These are phyloP conservation scores for Fusarium musae DNA, from an alignment of 2,329 filamentous ascomycete species.

Conservation along the genomic window DNA sequence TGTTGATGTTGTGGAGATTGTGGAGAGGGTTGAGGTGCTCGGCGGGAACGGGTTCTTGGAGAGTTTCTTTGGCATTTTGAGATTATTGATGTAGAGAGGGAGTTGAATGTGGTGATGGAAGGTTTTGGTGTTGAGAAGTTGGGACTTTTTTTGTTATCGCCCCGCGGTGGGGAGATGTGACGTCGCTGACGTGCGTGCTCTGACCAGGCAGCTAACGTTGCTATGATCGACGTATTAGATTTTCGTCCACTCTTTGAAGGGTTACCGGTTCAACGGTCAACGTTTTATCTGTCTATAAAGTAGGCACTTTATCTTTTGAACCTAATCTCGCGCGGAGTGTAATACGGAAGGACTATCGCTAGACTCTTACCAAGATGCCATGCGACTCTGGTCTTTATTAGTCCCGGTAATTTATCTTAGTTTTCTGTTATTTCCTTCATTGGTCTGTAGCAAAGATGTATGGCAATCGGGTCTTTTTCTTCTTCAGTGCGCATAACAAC, in stretches of 20 bases:
- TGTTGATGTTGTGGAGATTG: constrained; percentile 48
- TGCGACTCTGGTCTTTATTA: too few species aligned
- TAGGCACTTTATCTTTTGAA: neutral
- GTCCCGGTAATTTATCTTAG: fast-evolving
- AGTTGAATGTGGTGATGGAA: neutral
- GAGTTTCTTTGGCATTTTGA: constrained; percentile 49
- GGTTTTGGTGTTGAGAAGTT: constrained; percentile 16
- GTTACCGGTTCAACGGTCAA: neutral
- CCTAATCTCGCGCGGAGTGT: neutral
- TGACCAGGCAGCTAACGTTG: neutral
- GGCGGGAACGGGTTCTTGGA: constrained; percentile 43
- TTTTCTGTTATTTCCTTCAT: neutral
- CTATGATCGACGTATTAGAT: neutral
- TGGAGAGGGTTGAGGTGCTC: constrained; percentile 37
- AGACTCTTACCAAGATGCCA: neutral
- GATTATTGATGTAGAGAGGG: neutral
- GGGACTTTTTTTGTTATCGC: constrained; percentile 19
- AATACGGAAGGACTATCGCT: fast-evolving
- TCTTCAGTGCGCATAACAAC: neutral
- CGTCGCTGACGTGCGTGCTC: constrained; percentile 6
- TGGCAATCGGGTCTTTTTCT: fast-evolving
- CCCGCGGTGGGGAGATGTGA: constrained; percentile 24
- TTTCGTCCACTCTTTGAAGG: neutral
- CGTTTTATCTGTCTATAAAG: too few species aligned
- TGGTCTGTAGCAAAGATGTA: too few species aligned